A percentile compares a stretch with the other conserved stretches of the same genome.
Conservation (phyloP, 768 basidiomycete species). For the Serendipita sp. region DNA sequence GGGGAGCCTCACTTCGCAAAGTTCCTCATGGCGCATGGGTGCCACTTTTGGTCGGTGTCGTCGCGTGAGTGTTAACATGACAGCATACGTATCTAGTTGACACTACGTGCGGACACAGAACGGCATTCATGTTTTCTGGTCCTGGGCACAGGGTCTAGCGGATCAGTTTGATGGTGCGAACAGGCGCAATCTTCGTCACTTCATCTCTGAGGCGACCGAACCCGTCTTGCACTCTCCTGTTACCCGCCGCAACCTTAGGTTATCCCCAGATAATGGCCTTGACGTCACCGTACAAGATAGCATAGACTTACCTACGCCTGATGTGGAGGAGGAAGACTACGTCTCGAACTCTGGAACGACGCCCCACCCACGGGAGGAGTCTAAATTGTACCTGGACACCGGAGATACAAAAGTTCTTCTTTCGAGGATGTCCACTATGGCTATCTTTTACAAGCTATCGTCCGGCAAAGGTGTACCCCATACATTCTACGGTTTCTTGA, state of each 20-base stretch:
- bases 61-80: conserved; percentile 35
- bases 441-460: conserved; percentile 42
- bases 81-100: conserved; percentile 7
- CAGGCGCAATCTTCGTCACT: conserved; percentile 36
- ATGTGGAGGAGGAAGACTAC: conserved; percentile 12
- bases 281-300: background rate
- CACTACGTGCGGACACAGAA: conserved; percentile 16
- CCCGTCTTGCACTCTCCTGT: conserved; percentile 1
- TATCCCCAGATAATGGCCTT: background rate
- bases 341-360: conserved; percentile 10
- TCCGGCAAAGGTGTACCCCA: conserved; percentile 44
- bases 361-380: background rate
- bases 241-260: background rate
- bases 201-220: conserved; percentile 24
- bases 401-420: conserved; percentile 18
- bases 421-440: conserved; percentile 33
- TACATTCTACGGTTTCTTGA: conserved; percentile 46
- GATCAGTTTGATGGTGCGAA: conserved; percentile 43
- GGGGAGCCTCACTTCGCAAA: conserved; percentile 46
- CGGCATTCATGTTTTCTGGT: conserved; percentile 45
- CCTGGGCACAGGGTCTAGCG: conserved; percentile 46
- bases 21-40: too few relatives aligned
- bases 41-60: too few relatives aligned
- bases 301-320: background rate
- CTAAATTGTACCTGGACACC: conserved; percentile 17